Conservation (phyloP, 2,329 filamentous ascomycete genomes). For the Xylogone sp. region DNA sequence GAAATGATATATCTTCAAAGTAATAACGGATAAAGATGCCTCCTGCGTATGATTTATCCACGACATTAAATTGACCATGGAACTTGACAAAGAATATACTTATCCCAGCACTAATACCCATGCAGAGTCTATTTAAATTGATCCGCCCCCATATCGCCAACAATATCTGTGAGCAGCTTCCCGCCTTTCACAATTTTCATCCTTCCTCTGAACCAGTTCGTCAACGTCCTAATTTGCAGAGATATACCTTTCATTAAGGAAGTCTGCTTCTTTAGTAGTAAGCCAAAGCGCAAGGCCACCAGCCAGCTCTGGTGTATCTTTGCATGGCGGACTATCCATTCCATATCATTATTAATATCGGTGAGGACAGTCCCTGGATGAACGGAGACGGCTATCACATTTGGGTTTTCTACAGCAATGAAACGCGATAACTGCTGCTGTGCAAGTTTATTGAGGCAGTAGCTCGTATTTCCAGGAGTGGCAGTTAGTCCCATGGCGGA, state of each 20-base stretch:
- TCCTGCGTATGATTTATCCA: too few relatives aligned
- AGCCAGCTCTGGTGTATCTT: constrained; percentile 25
- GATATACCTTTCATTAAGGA: constrained; percentile 25
- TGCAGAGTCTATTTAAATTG: too few relatives aligned
- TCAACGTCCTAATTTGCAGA: constrained; percentile 28
- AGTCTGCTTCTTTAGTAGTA: constrained; percentile 19
- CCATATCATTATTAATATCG: constrained; percentile 11
- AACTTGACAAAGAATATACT: too few relatives aligned
- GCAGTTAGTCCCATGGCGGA: not conserved
- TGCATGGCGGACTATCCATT: constrained; percentile 21
- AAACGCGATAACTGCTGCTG: constrained; percentile 7
- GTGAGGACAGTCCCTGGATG: constrained; percentile 13
- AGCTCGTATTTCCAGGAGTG: constrained; percentile 5
- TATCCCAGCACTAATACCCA: too few relatives aligned
- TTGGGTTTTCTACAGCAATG: constrained; percentile 11
- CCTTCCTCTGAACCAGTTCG: constrained; percentile 19
- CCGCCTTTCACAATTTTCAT: constrained; percentile 1
- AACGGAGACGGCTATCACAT: constrained; percentile 9
- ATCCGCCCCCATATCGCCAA: too few relatives aligned
- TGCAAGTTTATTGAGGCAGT: constrained; percentile 12
- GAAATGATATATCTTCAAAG: too few relatives aligned
- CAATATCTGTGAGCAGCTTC: too few relatives aligned
- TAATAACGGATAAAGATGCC: too few relatives aligned
- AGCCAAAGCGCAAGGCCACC: constrained; percentile 26
- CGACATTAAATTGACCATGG: too few relatives aligned